phyloP scores from a whole-genome alignment of 2,329 filamentous ascomycete species.

The Coniella vitis region DNA sequence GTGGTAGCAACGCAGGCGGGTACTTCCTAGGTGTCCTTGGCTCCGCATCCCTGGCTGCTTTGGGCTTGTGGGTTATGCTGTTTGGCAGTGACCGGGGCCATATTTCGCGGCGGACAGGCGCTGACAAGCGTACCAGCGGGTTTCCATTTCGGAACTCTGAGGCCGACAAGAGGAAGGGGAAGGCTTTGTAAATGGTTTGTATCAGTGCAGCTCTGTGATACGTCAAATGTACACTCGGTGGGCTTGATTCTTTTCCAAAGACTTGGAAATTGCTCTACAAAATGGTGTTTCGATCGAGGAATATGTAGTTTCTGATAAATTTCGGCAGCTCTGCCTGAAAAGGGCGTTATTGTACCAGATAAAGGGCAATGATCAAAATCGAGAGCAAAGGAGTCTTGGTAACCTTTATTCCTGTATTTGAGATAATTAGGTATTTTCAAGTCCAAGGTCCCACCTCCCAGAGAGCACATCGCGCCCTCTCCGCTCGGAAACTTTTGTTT shows the following conservation, averaged over 20 bases:
- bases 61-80: slow-evolving; percentile 56
- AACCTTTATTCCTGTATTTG: too few relatives aligned
- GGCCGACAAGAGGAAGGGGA: slow-evolving; percentile 26
- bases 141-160: slow-evolving; percentile 32
- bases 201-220: too few relatives aligned
- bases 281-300: too few relatives aligned
- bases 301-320: too few relatives aligned
- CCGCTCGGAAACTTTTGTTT: too few relatives aligned
- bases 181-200: slow-evolving; percentile 8
- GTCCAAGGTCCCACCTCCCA: too few relatives aligned
- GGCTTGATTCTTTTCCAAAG: background rate
- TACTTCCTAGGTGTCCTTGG: slow-evolving; percentile 55
- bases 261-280: background rate
- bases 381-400: too few relatives aligned
- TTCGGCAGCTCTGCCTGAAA: too few relatives aligned
- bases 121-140: slow-evolving; percentile 34
- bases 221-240: background rate
- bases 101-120: slow-evolving; percentile 32
- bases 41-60: slow-evolving; percentile 48
- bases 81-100: slow-evolving; percentile 31
- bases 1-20: slow-evolving; percentile 45
- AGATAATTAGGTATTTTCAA: too few relatives aligned
- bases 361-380: too few relatives aligned
- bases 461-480: too few relatives aligned
- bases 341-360: too few relatives aligned